phyloP scores from a whole-genome alignment of 1,139 yeast species.

The Debaryomyces singareniensis region DNA sequence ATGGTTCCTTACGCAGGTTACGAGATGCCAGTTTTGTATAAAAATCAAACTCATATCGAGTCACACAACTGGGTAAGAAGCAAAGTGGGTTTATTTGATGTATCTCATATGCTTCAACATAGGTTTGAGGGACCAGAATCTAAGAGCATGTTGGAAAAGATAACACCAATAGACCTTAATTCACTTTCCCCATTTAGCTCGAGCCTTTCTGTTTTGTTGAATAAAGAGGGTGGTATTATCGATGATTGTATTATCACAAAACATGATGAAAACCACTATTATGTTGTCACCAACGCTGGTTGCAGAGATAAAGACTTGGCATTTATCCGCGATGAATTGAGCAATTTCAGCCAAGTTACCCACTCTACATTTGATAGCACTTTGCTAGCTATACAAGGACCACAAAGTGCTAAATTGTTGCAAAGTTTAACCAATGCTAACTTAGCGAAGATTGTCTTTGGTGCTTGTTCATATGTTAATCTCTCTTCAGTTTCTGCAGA shows the following conservation, averaged over 20 bases:
- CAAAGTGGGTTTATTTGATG: slow-evolving; percentile 89
- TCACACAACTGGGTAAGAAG: slow-evolving; percentile 92
- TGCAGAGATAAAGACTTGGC: slow-evolving; percentile 75
- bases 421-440: slow-evolving; percentile 58
- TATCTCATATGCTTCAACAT: slow-evolving; percentile 96
- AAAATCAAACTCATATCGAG: slow-evolving; percentile 77
- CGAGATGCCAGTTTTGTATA: slow-evolving; percentile 88
- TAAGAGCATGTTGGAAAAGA: slow-evolving; percentile 60
- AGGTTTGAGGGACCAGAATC: slow-evolving; percentile 64
- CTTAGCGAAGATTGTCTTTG: slow-evolving; percentile 63
- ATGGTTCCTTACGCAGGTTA: slow-evolving; percentile 96
- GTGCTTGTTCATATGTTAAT: slow-evolving; percentile 55
- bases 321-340: slow-evolving; percentile 52
- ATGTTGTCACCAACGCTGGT: slow-evolving; percentile 96
- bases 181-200: slow-evolving; percentile 52
- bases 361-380: slow-evolving; percentile 72
- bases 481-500: slow-evolving; percentile 37
- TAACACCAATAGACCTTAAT: slow-evolving; percentile 80
- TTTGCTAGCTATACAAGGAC: slow-evolving; percentile 88
- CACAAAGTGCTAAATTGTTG: slow-evolving; percentile 61
- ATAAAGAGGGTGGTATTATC: slow-evolving; percentile 71
- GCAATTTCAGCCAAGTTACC: slow-evolving; percentile 37
- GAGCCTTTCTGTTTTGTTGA: slow-evolving; percentile 74
- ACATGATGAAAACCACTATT: slow-evolving; percentile 68
- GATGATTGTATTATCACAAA: slow-evolving; percentile 92